Conservation (phyloP, 2,329 filamentous ascomycete genomes). For the Dactylellina haptotyla region DNA sequence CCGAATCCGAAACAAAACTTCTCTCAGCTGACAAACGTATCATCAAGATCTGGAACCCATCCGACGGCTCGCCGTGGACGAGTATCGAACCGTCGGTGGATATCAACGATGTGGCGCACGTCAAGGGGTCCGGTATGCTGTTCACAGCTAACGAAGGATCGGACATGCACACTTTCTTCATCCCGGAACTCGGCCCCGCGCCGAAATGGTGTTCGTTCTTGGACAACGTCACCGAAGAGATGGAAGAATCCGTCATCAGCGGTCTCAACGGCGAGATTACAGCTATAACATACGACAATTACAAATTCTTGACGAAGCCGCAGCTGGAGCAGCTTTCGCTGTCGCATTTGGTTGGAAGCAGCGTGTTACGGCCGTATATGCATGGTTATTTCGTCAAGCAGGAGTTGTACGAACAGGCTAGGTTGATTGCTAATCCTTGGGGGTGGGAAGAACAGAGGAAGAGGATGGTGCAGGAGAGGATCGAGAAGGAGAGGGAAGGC, state of each 20-base stretch:
- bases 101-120: conserved; percentile 93
- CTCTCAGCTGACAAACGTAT: conserved; percentile 93
- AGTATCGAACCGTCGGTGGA: conserved; percentile 95
- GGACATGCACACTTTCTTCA: conserved; percentile 93
- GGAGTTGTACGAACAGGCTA: conserved; percentile 92
- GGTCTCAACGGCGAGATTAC: conserved; percentile 63
- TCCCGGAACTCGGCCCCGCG: conserved; percentile 90
- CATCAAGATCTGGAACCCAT: conserved; percentile 94
- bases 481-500: conserved; percentile 95
- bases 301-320: conserved; percentile 92
- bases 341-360: conserved; percentile 88
- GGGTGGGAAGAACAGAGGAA: conserved; percentile 90
- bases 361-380: conserved; percentile 93
- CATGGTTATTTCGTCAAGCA: conserved; percentile 98
- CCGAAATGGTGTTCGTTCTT: conserved; percentile 97
- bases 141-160: conserved; percentile 96
- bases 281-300: conserved; percentile 86
- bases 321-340: conserved; percentile 87
- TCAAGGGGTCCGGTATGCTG: conserved; percentile 91
- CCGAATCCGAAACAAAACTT: conserved; percentile 84
- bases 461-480: conserved; percentile 92
- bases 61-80: conserved; percentile 87
- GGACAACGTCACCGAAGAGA: conserved; percentile 97
- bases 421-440: conserved; percentile 91
- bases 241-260: conserved; percentile 79